Percentiles rank a stretch among this genome's conserved stretches.
Evolutionary conservation across 2,329 filamentous ascomycete genomes (phyloP).

Genomic region (Aspergillus aculeatinus): DNA sequence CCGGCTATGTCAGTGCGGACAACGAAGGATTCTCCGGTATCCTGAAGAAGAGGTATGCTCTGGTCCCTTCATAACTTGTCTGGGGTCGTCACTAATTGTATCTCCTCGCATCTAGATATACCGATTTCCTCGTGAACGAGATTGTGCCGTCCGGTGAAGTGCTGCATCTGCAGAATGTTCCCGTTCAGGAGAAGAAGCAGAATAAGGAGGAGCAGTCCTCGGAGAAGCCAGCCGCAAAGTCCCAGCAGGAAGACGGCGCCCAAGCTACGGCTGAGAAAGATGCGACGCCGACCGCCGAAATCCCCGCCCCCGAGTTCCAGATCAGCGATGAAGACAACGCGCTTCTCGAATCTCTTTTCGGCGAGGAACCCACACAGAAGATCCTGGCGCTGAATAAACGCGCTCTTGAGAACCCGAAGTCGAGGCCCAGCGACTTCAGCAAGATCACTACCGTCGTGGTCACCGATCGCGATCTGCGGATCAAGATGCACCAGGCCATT

Average conservation of each 20-base stretch:
- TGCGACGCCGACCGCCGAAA: slow-evolving; percentile 15
- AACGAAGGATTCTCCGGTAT: slow-evolving; percentile 62
- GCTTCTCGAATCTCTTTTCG: slow-evolving; percentile 51
- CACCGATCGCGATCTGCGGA: slow-evolving; percentile 60
- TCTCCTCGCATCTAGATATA: slow-evolving; percentile 59
- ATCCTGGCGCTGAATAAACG: slow-evolving; percentile 58
- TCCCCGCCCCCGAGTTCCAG: slow-evolving; percentile 26
- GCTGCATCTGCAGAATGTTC: slow-evolving; percentile 63
- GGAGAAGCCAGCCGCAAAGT: slow-evolving; percentile 15
- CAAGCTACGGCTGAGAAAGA: slow-evolving; percentile 13
- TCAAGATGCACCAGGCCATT: slow-evolving; percentile 64
- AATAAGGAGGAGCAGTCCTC: slow-evolving; percentile 12
- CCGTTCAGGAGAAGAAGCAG: slow-evolving; percentile 23
- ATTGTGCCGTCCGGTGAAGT: slow-evolving; percentile 74
- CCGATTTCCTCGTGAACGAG: slow-evolving; percentile 91
- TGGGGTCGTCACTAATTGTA: slow-evolving; percentile 1
- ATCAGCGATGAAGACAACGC: slow-evolving; percentile 48
- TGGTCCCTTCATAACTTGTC: neutral
- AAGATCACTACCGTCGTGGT: slow-evolving; percentile 55
- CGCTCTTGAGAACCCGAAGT: slow-evolving; percentile 53
- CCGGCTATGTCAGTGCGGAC: slow-evolving; percentile 59
- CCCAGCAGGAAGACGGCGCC: slow-evolving; percentile 15
- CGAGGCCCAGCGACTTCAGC: slow-evolving; percentile 58
- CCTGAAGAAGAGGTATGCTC: slow-evolving; percentile 62
- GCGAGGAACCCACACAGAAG: slow-evolving; percentile 48